Percentiles rank a stretch among this genome's conserved stretches.
phyloP scores from a whole-genome alignment of 176 grass and related monocot genomes.

The Oryza meridionalis region DNA sequence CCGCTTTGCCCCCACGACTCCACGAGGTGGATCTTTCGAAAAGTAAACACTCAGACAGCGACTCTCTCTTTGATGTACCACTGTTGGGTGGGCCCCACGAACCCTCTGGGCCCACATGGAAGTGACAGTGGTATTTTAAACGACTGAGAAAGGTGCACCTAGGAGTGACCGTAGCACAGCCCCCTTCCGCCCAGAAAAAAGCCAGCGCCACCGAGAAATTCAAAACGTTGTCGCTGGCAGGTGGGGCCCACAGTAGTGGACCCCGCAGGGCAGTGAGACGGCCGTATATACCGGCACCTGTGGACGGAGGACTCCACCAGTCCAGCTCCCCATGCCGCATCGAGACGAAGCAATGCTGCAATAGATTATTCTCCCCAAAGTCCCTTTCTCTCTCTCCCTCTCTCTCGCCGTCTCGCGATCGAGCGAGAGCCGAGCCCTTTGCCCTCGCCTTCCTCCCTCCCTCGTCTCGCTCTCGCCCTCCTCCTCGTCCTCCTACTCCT shows the following conservation, averaged over 20 bases:
- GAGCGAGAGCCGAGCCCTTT: slow-evolving; percentile 38
- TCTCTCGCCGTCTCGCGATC: slow-evolving; percentile 47
- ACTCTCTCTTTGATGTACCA: background rate
- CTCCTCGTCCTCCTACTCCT: slow-evolving; percentile 21
- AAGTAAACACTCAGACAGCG: background rate
- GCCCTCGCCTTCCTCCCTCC: background rate
- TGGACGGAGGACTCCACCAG: slow-evolving; percentile 20
- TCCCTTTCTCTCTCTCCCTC: slow-evolving; percentile 27
- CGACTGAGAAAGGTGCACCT: slow-evolving; percentile 13
- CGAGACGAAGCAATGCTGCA: slow-evolving; percentile 42
- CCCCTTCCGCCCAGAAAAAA: background rate
- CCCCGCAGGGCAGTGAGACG: background rate
- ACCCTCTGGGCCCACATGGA: accelerated
- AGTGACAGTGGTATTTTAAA: background rate
- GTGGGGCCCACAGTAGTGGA: accelerated
- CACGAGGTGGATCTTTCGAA: slow-evolving; percentile 6
- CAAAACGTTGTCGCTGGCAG: accelerated
- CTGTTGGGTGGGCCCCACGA: background rate
- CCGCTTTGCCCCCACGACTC: background rate
- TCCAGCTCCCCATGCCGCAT: slow-evolving; percentile 60
- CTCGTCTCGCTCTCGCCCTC: background rate
- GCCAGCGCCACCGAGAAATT: slow-evolving; percentile 12
- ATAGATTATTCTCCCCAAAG: slow-evolving; percentile 59
- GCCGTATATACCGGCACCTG: slow-evolving; percentile 40
- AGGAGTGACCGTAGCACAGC: slow-evolving; percentile 7